Base-by-base conservation (phyloP, 2,329 filamentous ascomycete species). In the Tolypocladium endophyticum region DNA sequence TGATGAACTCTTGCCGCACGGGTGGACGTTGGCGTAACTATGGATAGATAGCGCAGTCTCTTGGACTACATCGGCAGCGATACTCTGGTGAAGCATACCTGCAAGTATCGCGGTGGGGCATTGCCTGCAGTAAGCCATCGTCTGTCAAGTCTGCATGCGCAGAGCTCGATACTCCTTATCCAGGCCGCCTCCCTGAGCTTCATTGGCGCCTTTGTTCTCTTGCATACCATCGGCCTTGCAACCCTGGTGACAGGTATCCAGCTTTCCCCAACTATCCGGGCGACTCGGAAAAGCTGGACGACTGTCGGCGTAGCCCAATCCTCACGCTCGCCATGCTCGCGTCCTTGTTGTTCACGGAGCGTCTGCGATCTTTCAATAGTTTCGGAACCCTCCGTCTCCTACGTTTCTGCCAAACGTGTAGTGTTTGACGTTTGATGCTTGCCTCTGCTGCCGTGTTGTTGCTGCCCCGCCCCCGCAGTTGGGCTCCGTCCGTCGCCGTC, bases 391-490 rank as follows among this genome's bases (percentile, higher is more conserved):
- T 14, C 50, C 18, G 12, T 20, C 12, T n/a, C 47, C 4, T 20
- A 18, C 8, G 33, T 5, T 11, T 23, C 50, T 9, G 18, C 50
- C 30, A 16, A 53, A 35, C 30, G 50, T 20, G 20, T 23, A 14
- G 30, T 53, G 50, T 53, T 35, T 54, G 50, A 4, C 20, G 18
- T 56, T 23, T 55, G 35, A 11, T 14, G 35, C 35, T 33, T 12
- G 2, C 25, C 35, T n/a, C n/a, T n/a, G n/a, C n/a, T n/a, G 53
- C 45, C 50, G 50, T 55, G 23, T 23, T 8, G 36, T 36, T 41
- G 58, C 23, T 58, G 47, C 59, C 62, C 62, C 62, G 59, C 62
- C 62, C 61, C 62, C 62, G 61, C 62, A 61, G 61, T 60, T 59
- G 39, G 59, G 57, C 59, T 35, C 50, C 6, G n/a, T n/a, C n/a